A percentile compares a stretch with the other conserved stretches of the same genome.
Conservation (phyloP, 108 stramenopile genomes). For the Skeletonema tropicum region DNA sequence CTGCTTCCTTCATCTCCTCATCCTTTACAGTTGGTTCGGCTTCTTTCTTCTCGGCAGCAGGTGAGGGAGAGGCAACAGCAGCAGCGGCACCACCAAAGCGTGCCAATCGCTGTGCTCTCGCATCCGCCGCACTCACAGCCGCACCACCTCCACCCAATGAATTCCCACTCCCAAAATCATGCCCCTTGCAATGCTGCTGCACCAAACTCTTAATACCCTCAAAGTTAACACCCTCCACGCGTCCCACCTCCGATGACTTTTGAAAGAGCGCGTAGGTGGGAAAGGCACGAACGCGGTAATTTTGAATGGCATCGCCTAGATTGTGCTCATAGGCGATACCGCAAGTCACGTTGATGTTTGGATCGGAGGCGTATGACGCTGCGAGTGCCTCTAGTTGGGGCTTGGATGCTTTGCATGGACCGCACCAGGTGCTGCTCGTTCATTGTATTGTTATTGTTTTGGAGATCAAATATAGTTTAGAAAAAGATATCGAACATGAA, state of each 20-base stretch:
- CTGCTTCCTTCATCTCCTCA: constrained; percentile 26
- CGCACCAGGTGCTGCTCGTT: constrained; percentile 54
- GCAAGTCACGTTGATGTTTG: constrained; percentile 40
- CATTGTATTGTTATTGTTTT: constrained; percentile 3
- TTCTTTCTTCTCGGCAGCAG: constrained; percentile 15
- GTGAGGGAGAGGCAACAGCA: constrained; percentile 13
- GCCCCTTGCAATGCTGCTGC: constrained; percentile 29
- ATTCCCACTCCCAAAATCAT: constrained; percentile 54
- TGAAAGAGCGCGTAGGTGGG: constrained; percentile 75
- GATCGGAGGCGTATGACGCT: constrained; percentile 31
- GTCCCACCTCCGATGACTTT: constrained; percentile 47
- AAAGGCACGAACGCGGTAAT: constrained; percentile 72
- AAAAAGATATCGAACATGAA: not conserved
- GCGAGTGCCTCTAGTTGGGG: constrained; percentile 65
- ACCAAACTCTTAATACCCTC: constrained; percentile 65
- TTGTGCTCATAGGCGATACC: constrained; percentile 75
- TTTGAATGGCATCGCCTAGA: constrained; percentile 64
- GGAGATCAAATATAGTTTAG: not conserved
- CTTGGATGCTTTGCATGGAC: constrained; percentile 72
- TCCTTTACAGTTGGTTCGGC: constrained; percentile 13
- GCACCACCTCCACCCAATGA: constrained; percentile 62
- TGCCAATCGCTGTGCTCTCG: constrained; percentile 64
- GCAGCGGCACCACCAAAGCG: constrained; percentile 53
- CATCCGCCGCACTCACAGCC: constrained; percentile 55
- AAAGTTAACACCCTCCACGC: constrained; percentile 78